Conservation (phyloP, 208 protist species). For the Acanthamoeba triangularis region DNA sequence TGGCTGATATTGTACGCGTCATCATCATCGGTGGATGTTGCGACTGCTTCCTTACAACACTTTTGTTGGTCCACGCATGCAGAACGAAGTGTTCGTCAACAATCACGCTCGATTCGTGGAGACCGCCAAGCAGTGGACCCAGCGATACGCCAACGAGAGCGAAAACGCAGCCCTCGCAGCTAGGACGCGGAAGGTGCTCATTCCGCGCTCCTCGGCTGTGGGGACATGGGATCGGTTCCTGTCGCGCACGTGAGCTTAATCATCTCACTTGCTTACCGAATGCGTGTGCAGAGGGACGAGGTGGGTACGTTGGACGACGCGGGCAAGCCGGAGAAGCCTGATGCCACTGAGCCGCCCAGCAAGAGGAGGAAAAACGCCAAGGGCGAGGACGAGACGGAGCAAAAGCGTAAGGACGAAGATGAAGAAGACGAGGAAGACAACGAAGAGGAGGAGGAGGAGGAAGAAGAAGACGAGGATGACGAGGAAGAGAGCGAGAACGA, state of each 20-base stretch:
- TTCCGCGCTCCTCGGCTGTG: not conserved
- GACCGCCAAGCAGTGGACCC: constrained; percentile 39
- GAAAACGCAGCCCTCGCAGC: constrained; percentile 4
- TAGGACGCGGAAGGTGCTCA: not conserved
- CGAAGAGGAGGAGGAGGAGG: too few relatives aligned
- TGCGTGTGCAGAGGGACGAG: too few relatives aligned
- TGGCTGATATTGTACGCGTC: constrained; percentile 86
- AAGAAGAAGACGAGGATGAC: not conserved
- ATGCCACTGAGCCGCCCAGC: not conserved
- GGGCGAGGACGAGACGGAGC: not conserved
- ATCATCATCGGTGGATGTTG: not conserved
- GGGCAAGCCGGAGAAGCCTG: not conserved
- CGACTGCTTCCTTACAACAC: not conserved
- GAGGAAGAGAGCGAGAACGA: not conserved
- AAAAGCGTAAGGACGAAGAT: not conserved
- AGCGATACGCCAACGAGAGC: not conserved
- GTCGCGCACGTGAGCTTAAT: not conserved
- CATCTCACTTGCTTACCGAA: not conserved
- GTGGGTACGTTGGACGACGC: not conserved
- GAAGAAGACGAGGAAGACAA: not conserved
- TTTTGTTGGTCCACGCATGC: not conserved
- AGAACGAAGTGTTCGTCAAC: constrained; percentile 71
- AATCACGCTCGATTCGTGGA: constrained; percentile 29
- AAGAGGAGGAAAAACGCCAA: not conserved
- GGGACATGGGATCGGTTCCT: not conserved